Evolutionary conservation across 2,329 filamentous ascomycete genomes (phyloP), one percentile per base, ranked within the genome.

Genomic region (Colletotrichum sansevieriae): DNA sequence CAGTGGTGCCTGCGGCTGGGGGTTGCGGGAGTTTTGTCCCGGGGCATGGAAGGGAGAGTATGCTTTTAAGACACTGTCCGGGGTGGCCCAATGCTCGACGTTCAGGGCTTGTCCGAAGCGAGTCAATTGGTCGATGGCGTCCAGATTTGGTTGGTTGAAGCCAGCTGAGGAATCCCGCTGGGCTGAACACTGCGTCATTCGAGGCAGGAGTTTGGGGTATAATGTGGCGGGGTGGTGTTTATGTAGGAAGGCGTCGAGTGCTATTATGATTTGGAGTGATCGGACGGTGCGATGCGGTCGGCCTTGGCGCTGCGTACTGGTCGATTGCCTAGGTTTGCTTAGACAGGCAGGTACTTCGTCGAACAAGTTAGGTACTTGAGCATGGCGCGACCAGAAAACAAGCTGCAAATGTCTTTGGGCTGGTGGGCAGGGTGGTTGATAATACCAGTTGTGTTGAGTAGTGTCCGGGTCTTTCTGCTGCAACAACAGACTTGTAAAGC

Each of bases 141-240:
- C 66, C 56, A 69, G 39, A 25, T 69, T 69, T 39, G 66, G 66
- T 66, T 69, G 66, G 43, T 52, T 43, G 43, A 69, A 22, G 56
- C 62, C 62, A 61, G 62, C 66, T 61, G 66, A 66, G 66, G 66
- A 66, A 66, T 69, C 66, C 20, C 62, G 66, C 55, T 69, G 43
- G 62, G 66, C 44, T n/a, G 66, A 51, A 61, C 66, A 69, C 66
- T 66, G 66, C 66, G 66, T 69, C 66, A 69, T 69, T 35, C 62
- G 65, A 64, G 62, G 65, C 62, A 37, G 61, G 46, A 37, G 35
- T 46, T 22, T n/a, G 41, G 63, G 33, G 35, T 12, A 12, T n/a
- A 25, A 44, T 15, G 51, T 22, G 18, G 35, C 9, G 29, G n/a
- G 35, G 29, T 15, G n/a, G n/a, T 20, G 44, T 11, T 60, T 60